Base-by-base conservation (phyloP, 345 rosid genomes). In the Lepidium aucheri region DNA sequence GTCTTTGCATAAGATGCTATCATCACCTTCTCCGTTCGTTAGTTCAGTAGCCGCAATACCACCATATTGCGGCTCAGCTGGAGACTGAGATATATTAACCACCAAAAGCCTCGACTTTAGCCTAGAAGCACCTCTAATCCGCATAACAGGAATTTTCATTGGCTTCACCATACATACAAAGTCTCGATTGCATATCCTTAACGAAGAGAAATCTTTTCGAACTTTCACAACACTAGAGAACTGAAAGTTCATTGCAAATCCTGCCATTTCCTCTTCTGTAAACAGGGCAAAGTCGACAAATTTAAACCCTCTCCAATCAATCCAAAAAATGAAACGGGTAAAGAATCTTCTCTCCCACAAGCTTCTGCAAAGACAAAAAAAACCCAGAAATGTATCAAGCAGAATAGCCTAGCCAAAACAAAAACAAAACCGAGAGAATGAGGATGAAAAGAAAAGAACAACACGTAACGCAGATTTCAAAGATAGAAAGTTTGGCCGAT, bases 41-140 rank as follows among this genome's bases (percentile, higher is more conserved):
- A 35, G 62, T 9, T 46, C 7, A 3, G 68, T 68, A 7, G 70
- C 17, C 1, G 63, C 46, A 36, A 18, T 61, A 57, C 42, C 71
- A 13, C 58, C 71, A 13, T 78, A 69, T 59, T 68, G 80, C 0
- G 74, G 73, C 63, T 81, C 89, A 30, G 30, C 53, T 0, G 59
- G 75, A 30, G 79, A 76, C 28, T 80, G 79, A 9, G 78, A 79
- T 79, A 80, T 57, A 36, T 72, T 77, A 67, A 75, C 54, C 17
- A 74, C 77, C 47, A 77, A 50, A 70, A 76, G 69, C 65, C 78
- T 80, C 55, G 54, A 71, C 42, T 60, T 77, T 70, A 70, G 77
- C 74, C 35, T 68, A 51, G 66, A 64, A 64, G 49, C 70, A 62
- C 41, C 30, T 6, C 3, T 28, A 65, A 58, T 59, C 35, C 72